Base-by-base conservation (phyloP, 164 flowering plant genomes). In the Stephania cephalantha region DNA sequence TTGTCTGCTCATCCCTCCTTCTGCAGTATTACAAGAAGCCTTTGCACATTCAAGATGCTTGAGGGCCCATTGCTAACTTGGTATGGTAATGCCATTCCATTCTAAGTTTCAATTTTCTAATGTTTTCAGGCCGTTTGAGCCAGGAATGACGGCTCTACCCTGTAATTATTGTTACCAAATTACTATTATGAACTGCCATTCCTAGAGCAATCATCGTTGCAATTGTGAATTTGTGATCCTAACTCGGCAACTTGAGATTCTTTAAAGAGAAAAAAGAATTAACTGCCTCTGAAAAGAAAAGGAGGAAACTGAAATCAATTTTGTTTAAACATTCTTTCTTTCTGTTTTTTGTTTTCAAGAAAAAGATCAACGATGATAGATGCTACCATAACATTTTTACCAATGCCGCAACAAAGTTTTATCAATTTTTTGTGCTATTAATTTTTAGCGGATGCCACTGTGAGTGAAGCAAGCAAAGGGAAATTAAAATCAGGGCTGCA, bases 11-110 rank as follows among this genome's bases (percentile, higher is more conserved):
- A 7, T 94, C 98, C 61, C 93, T 94, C 45, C 79, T 92, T 13
- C 80, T 94, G 83, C 93, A 91, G 85, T 88, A 85, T 35, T 94
- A 94, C 71, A 91, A 79, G 87, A 94, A 89, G 84, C 98, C 97
- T 58, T 74, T 89, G 81, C 78, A 86, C n/a, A 64, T 83, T 46
- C 74, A 84, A 72, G 83, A 80, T 5, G 45, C 71, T 44, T 20
- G 66, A 18, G 84, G 78, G 35, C 71, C 76, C 18, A 20, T 71
- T 22, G 53, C 79, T 20, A 80, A 73, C 48, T 79, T 77, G 25
- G 82, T 77, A 7, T 82, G 73, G 46, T 61, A 8, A 72, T 29
- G 73, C 17, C 3, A 35, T 7, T 50, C 35, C 13, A 8, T 18
- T 70, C 55, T 17, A 5, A 22, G 6, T 7, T 52, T 20, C 30